Evolutionary conservation across 805 yeast species (phyloP), one percentile per base, ranked within the genome.

Genomic region (Schizosaccharomyces osmophilus): DNA sequence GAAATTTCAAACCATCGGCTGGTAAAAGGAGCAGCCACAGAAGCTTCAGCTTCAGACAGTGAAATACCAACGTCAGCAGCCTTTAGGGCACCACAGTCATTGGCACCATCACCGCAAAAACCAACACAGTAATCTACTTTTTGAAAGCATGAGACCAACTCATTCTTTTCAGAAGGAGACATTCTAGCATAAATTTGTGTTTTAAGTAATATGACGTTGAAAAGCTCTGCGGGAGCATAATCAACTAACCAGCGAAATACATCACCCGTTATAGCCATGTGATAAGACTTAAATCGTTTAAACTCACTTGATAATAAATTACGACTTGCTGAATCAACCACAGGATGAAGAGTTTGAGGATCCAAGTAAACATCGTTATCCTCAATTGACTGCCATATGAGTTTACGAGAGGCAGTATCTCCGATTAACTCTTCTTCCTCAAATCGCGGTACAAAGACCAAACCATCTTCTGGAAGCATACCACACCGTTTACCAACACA

Each of bases 81-180:
- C 68, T 90, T 93, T 63, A 93, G 75, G 0, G 99, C 99, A 66
- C 98, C 98, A 73, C 97, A 93, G 69, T 93, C 99, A 72, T 93
- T 93, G 5, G 99, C 99, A 65, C 99, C 99, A 73, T 93, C 99
- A 45, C 99, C 99, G 73, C 97, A 93, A 71, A 93, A 93, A 2
- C 97, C 95, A 59, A 87, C 95, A 0, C 95, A 87, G 69, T 90
- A 90, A 68, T 89, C 96, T 24, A 93, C 69, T 26, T 75, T 77
- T 70, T 88, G 95, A 15, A 93, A 73, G 69, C 84, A 87, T 67
- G 85, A 89, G 43, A 93, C 96, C 59, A 93, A 75, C 72, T 93
- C 98, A 70, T 93, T 96, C 69, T 93, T 93, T 71, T 93, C 99
- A 71, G 94, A 98, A 0, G 99, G 99, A 0, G 97, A 89, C 99